Conservation (phyloP, 345 rosid genomes). For the Sonneratia alba region DNA sequence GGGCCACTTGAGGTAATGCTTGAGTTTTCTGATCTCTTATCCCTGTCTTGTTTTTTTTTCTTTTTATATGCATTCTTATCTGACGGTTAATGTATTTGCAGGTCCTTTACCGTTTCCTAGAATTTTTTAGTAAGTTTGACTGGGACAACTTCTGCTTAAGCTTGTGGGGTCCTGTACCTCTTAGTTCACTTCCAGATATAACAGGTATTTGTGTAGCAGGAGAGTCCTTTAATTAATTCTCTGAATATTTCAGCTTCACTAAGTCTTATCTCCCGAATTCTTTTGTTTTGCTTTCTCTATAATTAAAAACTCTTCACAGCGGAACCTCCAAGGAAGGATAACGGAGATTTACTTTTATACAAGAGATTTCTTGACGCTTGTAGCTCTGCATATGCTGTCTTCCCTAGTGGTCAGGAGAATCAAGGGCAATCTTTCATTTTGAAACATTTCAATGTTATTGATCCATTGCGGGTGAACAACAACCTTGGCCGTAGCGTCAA, state of each 20-base stretch:
- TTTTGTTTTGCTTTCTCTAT: slow-evolving; percentile 9
- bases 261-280: neutral
- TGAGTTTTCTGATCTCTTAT: neutral
- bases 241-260: neutral
- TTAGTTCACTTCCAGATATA: slow-evolving; percentile 71
- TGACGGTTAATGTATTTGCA: slow-evolving; percentile 20
- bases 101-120: slow-evolving; percentile 96
- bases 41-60: slow-evolving; percentile 3
- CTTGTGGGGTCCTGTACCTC: slow-evolving; percentile 94
- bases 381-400: slow-evolving; percentile 63
- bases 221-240: slow-evolving; percentile 2
- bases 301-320: slow-evolving; percentile 31
- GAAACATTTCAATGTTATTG: slow-evolving; percentile 94
- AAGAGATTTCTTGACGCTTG: slow-evolving; percentile 70
- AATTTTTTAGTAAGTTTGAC: slow-evolving; percentile 98
- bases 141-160: slow-evolving; percentile 97
- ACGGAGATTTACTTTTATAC: slow-evolving; percentile 51
- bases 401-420: slow-evolving; percentile 53
- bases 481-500: slow-evolving; percentile 99
- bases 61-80: slow-evolving; percentile 12
- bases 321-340: slow-evolving; percentile 81
- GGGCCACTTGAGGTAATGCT: slow-evolving; percentile 91
- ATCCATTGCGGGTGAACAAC: slow-evolving; percentile 93
- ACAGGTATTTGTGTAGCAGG: slow-evolving; percentile 36
- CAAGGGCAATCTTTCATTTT: slow-evolving; percentile 72